Percentiles rank a stretch among this genome's conserved stretches.
Conservation (phyloP, 208 protist species). For the Wallacemonas sp. region DNA sequence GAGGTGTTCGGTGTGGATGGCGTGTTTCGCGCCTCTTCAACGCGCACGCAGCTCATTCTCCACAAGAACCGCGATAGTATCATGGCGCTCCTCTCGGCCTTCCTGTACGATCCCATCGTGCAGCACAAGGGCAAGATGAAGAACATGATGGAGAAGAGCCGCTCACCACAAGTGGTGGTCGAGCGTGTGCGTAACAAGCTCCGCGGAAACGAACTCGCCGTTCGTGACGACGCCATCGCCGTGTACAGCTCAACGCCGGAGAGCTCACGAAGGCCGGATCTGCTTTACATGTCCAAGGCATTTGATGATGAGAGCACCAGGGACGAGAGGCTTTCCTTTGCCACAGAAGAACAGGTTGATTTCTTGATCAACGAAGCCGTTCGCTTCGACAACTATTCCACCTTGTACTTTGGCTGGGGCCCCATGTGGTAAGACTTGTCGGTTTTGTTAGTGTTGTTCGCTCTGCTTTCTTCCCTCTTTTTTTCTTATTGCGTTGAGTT, state of each 20-base stretch:
- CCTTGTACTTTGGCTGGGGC: slow-evolving; percentile 92
- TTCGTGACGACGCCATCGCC: slow-evolving; percentile 51
- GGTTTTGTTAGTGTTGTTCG: not conserved
- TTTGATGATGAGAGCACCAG: slow-evolving; percentile 79
- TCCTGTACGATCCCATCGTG: slow-evolving; percentile 99
- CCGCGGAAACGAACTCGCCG: slow-evolving; percentile 97
- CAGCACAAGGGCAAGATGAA: slow-evolving; percentile 97
- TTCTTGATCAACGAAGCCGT: slow-evolving; percentile 90
- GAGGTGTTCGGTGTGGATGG: slow-evolving; percentile 99
- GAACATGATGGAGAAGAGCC: slow-evolving; percentile 93
- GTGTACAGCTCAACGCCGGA: slow-evolving; percentile 83
- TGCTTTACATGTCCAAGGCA: slow-evolving; percentile 90
- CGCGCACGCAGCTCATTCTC: slow-evolving; percentile 96
- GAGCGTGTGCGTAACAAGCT: slow-evolving; percentile 98
- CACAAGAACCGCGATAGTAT: slow-evolving; percentile 98
- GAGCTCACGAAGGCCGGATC: slow-evolving; percentile 72
- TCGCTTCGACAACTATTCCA: slow-evolving; percentile 86
- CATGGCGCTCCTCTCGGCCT: slow-evolving; percentile 99
- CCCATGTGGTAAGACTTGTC: slow-evolving; percentile 68
- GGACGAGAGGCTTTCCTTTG: slow-evolving; percentile 45
- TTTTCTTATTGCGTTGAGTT: not conserved
- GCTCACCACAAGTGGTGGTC: slow-evolving; percentile 92
- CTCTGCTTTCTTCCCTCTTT: not conserved
- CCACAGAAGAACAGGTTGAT: slow-evolving; percentile 77
- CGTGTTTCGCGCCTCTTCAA: slow-evolving; percentile 97